These are phyloP conservation scores for Vitis hybrid DNA, from an alignment of 177 flowering plant genomes.

Conservation along the genomic window DNA sequence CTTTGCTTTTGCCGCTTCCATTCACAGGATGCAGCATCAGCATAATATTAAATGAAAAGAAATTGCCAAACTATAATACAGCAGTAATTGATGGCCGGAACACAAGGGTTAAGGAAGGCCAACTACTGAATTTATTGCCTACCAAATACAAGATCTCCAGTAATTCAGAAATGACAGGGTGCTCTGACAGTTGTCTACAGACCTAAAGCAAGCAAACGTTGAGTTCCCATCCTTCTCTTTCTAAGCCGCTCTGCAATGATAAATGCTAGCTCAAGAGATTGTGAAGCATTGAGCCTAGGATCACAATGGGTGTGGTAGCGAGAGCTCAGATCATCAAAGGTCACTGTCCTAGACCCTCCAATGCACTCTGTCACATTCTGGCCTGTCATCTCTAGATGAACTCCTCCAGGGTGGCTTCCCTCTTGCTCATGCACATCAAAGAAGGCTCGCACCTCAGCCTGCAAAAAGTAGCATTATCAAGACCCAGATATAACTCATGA, in stretches of 20 bases:
- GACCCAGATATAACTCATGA: neutral
- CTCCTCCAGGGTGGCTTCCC: slow-evolving; percentile 58
- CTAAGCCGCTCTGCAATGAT: slow-evolving; percentile 53
- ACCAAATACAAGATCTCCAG: neutral
- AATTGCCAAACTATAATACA: too few species aligned
- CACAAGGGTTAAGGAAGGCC: too few species aligned
- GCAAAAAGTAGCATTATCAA: slow-evolving; percentile 1
- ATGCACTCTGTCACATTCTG: slow-evolving; percentile 63
- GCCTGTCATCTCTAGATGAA: slow-evolving; percentile 60
- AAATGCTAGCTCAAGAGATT: slow-evolving; percentile 52
- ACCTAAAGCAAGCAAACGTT: slow-evolving; percentile 13
- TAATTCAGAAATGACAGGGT: neutral
- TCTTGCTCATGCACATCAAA: slow-evolving; percentile 67
- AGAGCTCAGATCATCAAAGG: slow-evolving; percentile 49
- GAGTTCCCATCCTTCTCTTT: slow-evolving; percentile 40
- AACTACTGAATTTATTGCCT: neutral
- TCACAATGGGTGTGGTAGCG: slow-evolving; percentile 63
- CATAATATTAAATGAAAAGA: too few species aligned
- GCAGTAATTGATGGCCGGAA: too few species aligned
- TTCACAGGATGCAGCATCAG: too few species aligned
- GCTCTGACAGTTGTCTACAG: neutral
- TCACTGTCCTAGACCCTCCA: slow-evolving; percentile 53
- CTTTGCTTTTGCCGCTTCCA: too few species aligned
- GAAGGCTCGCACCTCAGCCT: slow-evolving; percentile 63
- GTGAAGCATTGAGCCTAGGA: slow-evolving; percentile 62